Conservation (phyloP, 352 stramenopile species). For the Pythium phragmitis region DNA sequence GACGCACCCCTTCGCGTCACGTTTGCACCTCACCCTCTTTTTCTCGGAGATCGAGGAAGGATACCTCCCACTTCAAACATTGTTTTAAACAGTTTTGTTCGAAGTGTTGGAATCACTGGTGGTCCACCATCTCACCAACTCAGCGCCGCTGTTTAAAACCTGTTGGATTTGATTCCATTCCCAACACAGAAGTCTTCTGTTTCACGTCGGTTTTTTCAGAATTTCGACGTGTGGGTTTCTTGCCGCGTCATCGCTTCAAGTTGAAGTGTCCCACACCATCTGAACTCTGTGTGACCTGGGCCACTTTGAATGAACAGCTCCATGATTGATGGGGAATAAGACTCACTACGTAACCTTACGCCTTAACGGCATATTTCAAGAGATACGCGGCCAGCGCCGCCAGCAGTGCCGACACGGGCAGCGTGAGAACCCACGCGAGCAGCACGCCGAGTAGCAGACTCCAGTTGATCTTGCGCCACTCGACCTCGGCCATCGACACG, state of each 20-base stretch:
- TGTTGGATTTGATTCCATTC: too few species aligned
- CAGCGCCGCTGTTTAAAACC: slow-evolving; percentile 23
- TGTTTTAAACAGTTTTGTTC: slow-evolving; percentile 21
- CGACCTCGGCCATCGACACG: slow-evolving; percentile 33
- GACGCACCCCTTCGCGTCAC: slow-evolving; percentile 25
- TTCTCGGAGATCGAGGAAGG: slow-evolving; percentile 22
- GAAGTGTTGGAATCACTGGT: slow-evolving; percentile 8
- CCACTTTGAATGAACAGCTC: too few species aligned
- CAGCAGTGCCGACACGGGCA: slow-evolving; percentile 27
- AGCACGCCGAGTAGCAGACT: slow-evolving; percentile 25
- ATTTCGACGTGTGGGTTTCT: slow-evolving; percentile 17
- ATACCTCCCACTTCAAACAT: background rate
- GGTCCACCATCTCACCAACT: background rate
- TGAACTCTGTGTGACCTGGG: background rate
- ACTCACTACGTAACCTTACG: too few species aligned
- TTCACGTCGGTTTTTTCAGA: background rate
- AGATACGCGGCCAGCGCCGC: slow-evolving; percentile 20
- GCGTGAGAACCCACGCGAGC: slow-evolving; percentile 31
- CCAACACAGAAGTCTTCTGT: background rate
- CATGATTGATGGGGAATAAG: background rate
- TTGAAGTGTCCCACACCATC: slow-evolving; percentile 25
- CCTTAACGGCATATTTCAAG: slow-evolving; percentile 14
- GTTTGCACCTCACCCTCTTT: slow-evolving; percentile 11
- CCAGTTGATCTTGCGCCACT: slow-evolving; percentile 30
- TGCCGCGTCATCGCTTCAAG: slow-evolving; percentile 30